A percentile compares a stretch with the other conserved stretches of the same genome.
phyloP scores from a whole-genome alignment of 306 rosid genomes.

The Sicyos edulis region DNA sequence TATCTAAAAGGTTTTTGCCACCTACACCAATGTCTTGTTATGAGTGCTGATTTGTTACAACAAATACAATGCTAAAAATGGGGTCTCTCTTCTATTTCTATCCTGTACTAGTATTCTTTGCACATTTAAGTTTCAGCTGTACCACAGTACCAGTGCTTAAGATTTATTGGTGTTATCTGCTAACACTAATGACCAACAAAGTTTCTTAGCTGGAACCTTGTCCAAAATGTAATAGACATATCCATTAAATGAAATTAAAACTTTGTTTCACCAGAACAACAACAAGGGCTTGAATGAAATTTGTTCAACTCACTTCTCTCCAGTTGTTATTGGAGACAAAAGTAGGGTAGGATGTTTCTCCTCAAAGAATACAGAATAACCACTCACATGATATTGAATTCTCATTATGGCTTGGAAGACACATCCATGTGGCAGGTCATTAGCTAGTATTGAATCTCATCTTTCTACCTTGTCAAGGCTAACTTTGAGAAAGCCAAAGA shows the following conservation, averaged over 20 bases:
- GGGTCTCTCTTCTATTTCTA: not conserved
- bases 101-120: not conserved
- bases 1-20: not conserved
- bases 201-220: not conserved
- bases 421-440: constrained; percentile 3
- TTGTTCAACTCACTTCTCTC: not conserved
- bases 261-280: not conserved
- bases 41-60: not conserved
- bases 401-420: constrained; percentile 8
- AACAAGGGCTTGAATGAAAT: not conserved
- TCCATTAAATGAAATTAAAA: not conserved
- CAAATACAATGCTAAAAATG: not conserved
- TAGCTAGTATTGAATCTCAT: not conserved
- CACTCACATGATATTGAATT: not conserved
- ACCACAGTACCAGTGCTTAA: not conserved
- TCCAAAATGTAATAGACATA: not conserved
- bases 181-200: not conserved
- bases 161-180: not conserved
- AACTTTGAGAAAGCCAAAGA: not conserved
- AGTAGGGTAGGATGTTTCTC: constrained; percentile 7
- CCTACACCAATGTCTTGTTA: not conserved
- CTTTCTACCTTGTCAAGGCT: not conserved
- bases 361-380: not conserved
- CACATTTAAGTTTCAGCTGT: not conserved
- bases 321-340: not conserved